Base-by-base conservation (phyloP, 1,139 yeast species). In the Lodderomyces elongisporus region DNA sequence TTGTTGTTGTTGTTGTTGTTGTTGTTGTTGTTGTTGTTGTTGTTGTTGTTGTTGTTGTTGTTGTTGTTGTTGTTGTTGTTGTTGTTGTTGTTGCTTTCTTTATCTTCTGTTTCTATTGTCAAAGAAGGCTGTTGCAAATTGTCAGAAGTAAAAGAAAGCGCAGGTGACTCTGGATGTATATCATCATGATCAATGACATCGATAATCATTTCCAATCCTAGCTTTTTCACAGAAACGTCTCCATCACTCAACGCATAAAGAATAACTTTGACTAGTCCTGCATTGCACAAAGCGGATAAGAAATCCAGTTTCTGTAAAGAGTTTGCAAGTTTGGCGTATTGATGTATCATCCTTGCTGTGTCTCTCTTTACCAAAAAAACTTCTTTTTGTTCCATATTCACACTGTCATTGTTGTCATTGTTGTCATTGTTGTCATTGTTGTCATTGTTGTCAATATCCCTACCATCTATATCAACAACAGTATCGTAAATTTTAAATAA, bases 161-260 rank as follows among this genome's bases (percentile, higher is more conserved):
- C 22, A 20, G 22, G 22, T 20, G 22, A 10, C 7, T 20, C 22
- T 10, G 10, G 22, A 20, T 20, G n/a, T n/a, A n/a, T n/a, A n/a
- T n/a, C 81, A 50, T 88, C 96, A 46, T 85, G 89, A 42, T 89
- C 96, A 24, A 89, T 80, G 6, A 88, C 79, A 1, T 87, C 67
- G 8, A 85, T 82, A 21, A 91, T 73, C 9, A 88, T 62, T 50
- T 91, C 97, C 0, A 94, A 82, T 0, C 95, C 95, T 23, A 85
- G 54, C 2, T 79, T 77, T 39, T 93, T 64, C 10, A 78, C 69
- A 16, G 69, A 60, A 16, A 63, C 57, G n/a, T 67, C 67, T 0
- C 49, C 38, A 45, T 78, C 81, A 22, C 65, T 63, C 34, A 88
- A 66, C 0, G 96, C 93, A 64, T 77, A 87, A 33, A 73, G 71